phyloP scores from a whole-genome alignment of 140 eudicot species.

The Bidens hawaiensis region DNA sequence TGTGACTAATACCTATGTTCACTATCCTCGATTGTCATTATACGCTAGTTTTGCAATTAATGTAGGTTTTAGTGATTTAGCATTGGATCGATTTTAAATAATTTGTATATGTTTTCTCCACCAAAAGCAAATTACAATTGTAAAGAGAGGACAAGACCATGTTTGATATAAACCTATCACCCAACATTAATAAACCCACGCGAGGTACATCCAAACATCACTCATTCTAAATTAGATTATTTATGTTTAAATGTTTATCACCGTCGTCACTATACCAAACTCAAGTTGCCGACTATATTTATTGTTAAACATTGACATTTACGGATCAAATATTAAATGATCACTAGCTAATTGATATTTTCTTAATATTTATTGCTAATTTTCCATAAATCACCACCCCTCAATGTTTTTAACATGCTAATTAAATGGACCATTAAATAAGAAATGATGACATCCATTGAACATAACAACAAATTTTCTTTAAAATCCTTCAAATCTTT shows the following conservation, averaged over 20 bases:
- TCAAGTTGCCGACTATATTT: not conserved
- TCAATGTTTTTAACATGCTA: not conserved
- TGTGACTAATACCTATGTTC: not conserved
- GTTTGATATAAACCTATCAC: not conserved
- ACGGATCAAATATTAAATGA: not conserved
- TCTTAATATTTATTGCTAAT: too few species aligned
- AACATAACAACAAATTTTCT: too few species aligned
- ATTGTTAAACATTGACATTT: not conserved
- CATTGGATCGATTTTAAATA: not conserved
- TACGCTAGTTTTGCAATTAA: not conserved
- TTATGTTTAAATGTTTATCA: not conserved
- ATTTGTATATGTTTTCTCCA: not conserved
- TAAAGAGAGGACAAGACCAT: not conserved
- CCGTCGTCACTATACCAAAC: constrained; percentile 1
- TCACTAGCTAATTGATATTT: too few species aligned
- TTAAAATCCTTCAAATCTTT: too few species aligned
- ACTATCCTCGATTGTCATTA: too few species aligned
- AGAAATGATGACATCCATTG: not conserved
- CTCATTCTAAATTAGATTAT: not conserved
- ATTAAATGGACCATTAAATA: not conserved
- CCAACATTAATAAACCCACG: constrained; percentile 1
- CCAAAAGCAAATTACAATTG: not conserved
- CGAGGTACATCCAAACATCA: constrained; percentile 1
- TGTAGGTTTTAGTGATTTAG: too few species aligned
- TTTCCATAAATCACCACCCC: not conserved